Base-by-base conservation (phyloP, 2,329 filamentous ascomycete species). In the Alternaria triticina region DNA sequence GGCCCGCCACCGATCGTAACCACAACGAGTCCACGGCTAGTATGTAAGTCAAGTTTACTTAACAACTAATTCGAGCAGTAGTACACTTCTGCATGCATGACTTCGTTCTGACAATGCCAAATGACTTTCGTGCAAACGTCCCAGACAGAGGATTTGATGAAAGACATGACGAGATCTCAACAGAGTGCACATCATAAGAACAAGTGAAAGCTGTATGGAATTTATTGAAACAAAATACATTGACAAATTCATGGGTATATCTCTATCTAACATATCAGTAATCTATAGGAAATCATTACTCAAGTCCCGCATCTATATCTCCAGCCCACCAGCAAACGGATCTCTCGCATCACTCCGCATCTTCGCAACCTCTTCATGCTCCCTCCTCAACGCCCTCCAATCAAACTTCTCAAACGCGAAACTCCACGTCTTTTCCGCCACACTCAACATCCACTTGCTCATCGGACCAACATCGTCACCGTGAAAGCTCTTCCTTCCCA, bases 401-500 rank as follows among this genome's bases (percentile, higher is more conserved):
- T 79, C 68, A 23, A 74, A 69, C 47, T 64, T 69, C 54, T 82
- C 80, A 68, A 81, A 82, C 6, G 64, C 70, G 68, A 81, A 81
- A 62, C 75, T 82, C 79, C 79, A 82, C 25, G 81, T 74, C 65
- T 75, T 79, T 62, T 81, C 74, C 20, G 74, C 75, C 11, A 76
- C 73, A 40, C 70, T 76, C 65, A 71, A 64, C 2, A 70, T 69
- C 68, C 72, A 72, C 51, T 75, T 74, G n/a, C 72, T 72, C 49
- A 62, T 65, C 7, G 65, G 62, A 5, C 70, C 74, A 50, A 68
- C 65, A 15, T 74, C 70, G 52, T 77, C 66, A 7, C 67, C 70
- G 64, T 82, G 82, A 6, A 75, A 79, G 54, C 79, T 83, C 66
- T 74, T 79, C 33, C 77, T 64, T 5, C 82, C 82, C 17, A 84